Conservation (phyloP, 2,329 filamentous ascomycete genomes). For the Colletotrichum sidae region DNA sequence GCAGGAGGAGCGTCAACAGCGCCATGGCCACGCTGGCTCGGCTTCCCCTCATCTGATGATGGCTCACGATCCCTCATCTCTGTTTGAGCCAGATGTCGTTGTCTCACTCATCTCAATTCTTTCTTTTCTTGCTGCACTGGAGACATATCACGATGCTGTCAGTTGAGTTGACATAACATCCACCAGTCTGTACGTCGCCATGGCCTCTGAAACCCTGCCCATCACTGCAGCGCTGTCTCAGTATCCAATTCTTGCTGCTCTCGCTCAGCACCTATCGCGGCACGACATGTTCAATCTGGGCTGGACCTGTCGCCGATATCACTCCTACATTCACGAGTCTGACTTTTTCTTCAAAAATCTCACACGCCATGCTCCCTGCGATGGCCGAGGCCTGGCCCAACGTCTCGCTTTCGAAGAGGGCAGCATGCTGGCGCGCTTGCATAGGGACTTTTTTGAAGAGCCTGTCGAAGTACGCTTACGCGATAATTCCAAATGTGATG, state of each 20-base stretch:
- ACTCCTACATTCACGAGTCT: conserved; percentile 19
- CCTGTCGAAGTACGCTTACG: conserved; percentile 24
- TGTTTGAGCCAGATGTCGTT: too few relatives aligned
- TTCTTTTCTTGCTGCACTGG: too few relatives aligned
- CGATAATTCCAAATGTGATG: conserved; percentile 26
- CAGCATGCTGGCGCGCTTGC: not conserved
- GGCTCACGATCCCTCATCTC: too few relatives aligned
- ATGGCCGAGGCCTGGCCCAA: conserved; percentile 25
- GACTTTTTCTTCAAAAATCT: conserved; percentile 23
- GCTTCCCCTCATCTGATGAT: too few relatives aligned
- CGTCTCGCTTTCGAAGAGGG: conserved; percentile 15
- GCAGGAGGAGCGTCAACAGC: too few relatives aligned
- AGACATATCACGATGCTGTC: too few relatives aligned
- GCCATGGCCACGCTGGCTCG: too few relatives aligned
- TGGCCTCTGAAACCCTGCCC: conserved; percentile 6
- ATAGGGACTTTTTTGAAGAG: conserved; percentile 9
- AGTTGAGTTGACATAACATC: not conserved
- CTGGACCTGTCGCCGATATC: conserved; percentile 18
- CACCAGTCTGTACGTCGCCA: not conserved
- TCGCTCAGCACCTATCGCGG: conserved; percentile 22
- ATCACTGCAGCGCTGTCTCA: not conserved
- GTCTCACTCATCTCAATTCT: too few relatives aligned
- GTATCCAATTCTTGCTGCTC: conserved; percentile 26
- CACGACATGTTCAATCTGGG: conserved; percentile 27
- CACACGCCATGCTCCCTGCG: conserved; percentile 23